phyloP scores from a whole-genome alignment of 1,284 basidiomycete species.

The Inonotus hispidus region DNA sequence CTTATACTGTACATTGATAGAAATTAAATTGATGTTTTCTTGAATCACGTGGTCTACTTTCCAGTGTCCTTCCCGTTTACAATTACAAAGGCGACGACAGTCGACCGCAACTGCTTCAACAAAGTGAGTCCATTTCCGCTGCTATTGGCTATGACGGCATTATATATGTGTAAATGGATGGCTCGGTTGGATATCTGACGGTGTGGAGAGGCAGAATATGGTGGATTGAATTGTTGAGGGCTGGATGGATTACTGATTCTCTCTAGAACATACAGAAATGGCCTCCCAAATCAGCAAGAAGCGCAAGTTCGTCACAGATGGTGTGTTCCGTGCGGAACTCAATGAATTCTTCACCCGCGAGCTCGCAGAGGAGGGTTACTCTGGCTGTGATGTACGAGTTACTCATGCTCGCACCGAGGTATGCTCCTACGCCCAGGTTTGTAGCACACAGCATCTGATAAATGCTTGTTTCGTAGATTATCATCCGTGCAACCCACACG shows the following conservation, averaged over 20 bases:
- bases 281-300: slow-evolving; percentile 88
- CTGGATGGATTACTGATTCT: slow-evolving; percentile 17
- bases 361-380: slow-evolving; percentile 99
- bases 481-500: slow-evolving; percentile 99
- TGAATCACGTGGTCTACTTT: background rate
- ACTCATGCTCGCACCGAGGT: slow-evolving; percentile 99
- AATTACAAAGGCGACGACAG: background rate
- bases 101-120: background rate
- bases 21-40: too few relatives aligned
- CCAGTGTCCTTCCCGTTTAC: too few relatives aligned
- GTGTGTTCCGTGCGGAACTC: slow-evolving; percentile 97
- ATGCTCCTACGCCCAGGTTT: slow-evolving; percentile 18
- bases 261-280: slow-evolving; percentile 1
- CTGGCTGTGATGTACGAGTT: slow-evolving; percentile 99
- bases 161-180: background rate
- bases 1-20: too few relatives aligned
- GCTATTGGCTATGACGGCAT: background rate
- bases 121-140: slow-evolving; percentile 12
- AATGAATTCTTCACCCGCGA: slow-evolving; percentile 99
- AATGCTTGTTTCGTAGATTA: slow-evolving; percentile 61
- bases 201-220: background rate
- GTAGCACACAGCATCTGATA: slow-evolving; percentile 3
- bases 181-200: background rate
- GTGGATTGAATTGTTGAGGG: slow-evolving; percentile 9
- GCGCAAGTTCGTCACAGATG: slow-evolving; percentile 97